Evolutionary conservation across 2,329 filamentous ascomycete species (phyloP), one percentile per base, ranked within the genome.

Genomic region (Sclerotinia spermophila): DNA sequence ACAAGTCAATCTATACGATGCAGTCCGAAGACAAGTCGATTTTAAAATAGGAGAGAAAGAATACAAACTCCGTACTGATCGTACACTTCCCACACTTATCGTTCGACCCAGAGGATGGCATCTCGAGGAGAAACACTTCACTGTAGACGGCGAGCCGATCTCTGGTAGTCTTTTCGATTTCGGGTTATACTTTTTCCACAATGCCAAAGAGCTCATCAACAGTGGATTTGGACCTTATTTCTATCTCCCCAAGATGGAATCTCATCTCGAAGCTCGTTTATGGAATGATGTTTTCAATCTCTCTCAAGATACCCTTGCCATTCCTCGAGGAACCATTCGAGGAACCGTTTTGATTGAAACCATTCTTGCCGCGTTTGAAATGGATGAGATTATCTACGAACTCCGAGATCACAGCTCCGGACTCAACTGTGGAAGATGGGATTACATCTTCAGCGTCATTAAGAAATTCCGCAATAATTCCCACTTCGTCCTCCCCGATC

Each of bases 361-460:
- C 70, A 98, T 99, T 81, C 87, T 95, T 58, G 96, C 96, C 56
- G 96, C 95, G 24, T 99, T 99, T 79, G 96, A 99, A 86, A 99
- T 99, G 96, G 96, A 99, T 78, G 96, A 99, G 89, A 98, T 99
- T 83, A 98, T 99, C 83, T 99, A 97, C 82, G 96, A 98, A 85
- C 90, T 99, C 76, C 92, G 96, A 72, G 95, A 98, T 80, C 96
- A 99, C 86, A 95, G 91, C 81, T 92, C 95, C 10, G 96, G 96
- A 62, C 89, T 99, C 79, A 99, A 99, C 89, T 98, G 96, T 83
- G 96, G 96, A 75, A 92, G 96, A 76, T 99, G 96, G 96, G 96
- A 99, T 81, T 99, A 99, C 86, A 98, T 99, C 84, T 99, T 99
- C 87, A 96, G 92, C 81, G 93, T 95, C 80, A 98, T 99, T 86